Evolutionary conservation across 352 stramenopile genomes (phyloP), one percentile per base, ranked within the genome.

Genomic region (Phytopythium helicoides): DNA sequence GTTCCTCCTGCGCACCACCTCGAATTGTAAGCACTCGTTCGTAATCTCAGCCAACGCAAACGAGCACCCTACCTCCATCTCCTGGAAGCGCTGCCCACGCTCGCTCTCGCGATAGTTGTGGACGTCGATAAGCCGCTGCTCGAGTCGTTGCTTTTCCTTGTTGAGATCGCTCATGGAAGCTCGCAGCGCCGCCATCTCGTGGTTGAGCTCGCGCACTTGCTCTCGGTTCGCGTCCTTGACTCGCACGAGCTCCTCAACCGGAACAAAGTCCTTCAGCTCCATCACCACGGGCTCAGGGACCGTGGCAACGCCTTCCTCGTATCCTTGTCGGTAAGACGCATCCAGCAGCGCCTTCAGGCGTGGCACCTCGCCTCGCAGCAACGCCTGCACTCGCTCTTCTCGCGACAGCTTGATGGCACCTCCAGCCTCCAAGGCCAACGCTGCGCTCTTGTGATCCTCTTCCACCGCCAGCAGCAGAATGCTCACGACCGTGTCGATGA

Each of bases 41-140:
- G 18, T 21, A 23, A 11, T 22, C 19, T 18, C 33, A 7, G 3
- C 26, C 14, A 41, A 28, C 7, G 2, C 23, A n/a, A 42, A 6
- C 9, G 21, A 8, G n/a, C 16, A 19, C 47, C 22, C n/a, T 10
- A 66, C 62, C 62, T 87, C 76, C 68, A 87, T 83, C 19, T 77
- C 61, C 47, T 73, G 57, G 42, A 88, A 88, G 9, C 74, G 74
- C 9, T 48, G 74, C 0, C 77, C 77, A 23, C 68, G 77, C 47
- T 88, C 72, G 59, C 70, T 88, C 54, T 81, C 66, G 49, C 80
- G 69, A 60, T 86, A 87, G 61, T 84, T 88, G 68, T 84, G 70
- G 21, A 88, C 77, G 48, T 88, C 77, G 18, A 72, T 86, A 36
- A 88, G 62, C 6, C 67, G 54, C 54, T 88, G 77, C 54, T 88